Evolutionary conservation across 2,329 filamentous ascomycete species (phyloP).

Genomic region (Dactylellina leptospora): DNA sequence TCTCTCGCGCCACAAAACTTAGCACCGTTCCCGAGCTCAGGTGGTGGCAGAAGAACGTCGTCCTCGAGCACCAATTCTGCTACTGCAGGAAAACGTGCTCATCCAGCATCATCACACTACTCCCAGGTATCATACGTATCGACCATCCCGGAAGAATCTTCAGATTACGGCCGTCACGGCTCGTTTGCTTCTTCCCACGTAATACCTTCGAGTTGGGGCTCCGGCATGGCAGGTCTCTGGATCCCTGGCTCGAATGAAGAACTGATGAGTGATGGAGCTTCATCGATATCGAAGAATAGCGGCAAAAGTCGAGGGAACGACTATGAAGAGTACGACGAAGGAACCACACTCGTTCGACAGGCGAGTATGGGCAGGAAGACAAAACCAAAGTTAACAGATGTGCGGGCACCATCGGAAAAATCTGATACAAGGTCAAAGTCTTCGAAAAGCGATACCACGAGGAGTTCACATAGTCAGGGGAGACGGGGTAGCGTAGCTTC

Average conservation of each 20-base stretch:
- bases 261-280: slow-evolving; percentile 58
- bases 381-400: slow-evolving; percentile 67
- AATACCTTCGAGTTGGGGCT: slow-evolving; percentile 74
- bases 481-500: slow-evolving; percentile 31
- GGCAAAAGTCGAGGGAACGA: slow-evolving; percentile 58
- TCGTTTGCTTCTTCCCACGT: slow-evolving; percentile 77
- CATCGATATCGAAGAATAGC: slow-evolving; percentile 49
- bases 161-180: slow-evolving; percentile 66
- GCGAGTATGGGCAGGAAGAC: slow-evolving; percentile 71
- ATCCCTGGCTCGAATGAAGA: slow-evolving; percentile 63
- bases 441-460: slow-evolving; percentile 28
- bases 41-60: slow-evolving; percentile 56
- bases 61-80: slow-evolving; percentile 59
- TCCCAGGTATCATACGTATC: slow-evolving; percentile 72
- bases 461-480: slow-evolving; percentile 22
- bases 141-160: slow-evolving; percentile 77
- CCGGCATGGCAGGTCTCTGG: slow-evolving; percentile 60
- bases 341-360: slow-evolving; percentile 66
- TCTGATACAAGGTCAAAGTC: slow-evolving; percentile 54
- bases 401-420: slow-evolving; percentile 35
- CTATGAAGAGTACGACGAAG: slow-evolving; percentile 58
- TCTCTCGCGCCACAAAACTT: slow-evolving; percentile 56
- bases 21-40: slow-evolving; percentile 53
- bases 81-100: slow-evolving; percentile 59
- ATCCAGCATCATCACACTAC: slow-evolving; percentile 63